Evolutionary conservation across 345 rosid species (phyloP), one percentile per base, ranked within the genome.

Genomic region (Gossypium arboreum): DNA sequence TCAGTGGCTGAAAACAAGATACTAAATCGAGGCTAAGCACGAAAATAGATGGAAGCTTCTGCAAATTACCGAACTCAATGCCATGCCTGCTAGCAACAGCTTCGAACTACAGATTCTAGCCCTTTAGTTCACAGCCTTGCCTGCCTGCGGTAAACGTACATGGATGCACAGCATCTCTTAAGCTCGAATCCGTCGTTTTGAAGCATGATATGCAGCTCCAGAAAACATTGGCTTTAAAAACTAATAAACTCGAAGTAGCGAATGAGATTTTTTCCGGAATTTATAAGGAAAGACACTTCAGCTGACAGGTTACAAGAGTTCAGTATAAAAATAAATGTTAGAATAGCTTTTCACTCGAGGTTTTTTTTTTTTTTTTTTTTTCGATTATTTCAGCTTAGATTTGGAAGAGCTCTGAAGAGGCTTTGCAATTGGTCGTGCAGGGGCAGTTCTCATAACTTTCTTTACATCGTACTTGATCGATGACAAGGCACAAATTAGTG

Each of bases 401-500:
- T 92, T 92, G 15, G 94, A 81, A 56, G 97, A 94, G 81, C 93
- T 90, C 83, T 84, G 70, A 58, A 94, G 76, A 57, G 96, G 98
- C 82, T 85, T 90, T 57, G 92, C 91, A 48, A 84, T 73, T 29
- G 91, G 86, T 62, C 90, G 90, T 77, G 92, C 86, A 34, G 97
- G 91, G 54, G 88, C 81, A 6, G 84, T 81, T 81, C 87, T 84
- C 71, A 63, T 77, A 61, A 86, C 90, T 87, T 92, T 94, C 89
- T 90, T 92, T 80, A 85, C 66, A 64, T 91, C 89, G 76, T 92
- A 94, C 81, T 92, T 94, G 25, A 94, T 88, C 54, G 97, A 85
- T 18, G 92, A 89, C 80, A 92, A 86, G 71, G 98, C 97, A 57
- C 92, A 92, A 75, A 94, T 72, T 72, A 92, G 80, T 0, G 94